Percentiles rank a stretch among this genome's conserved stretches.
phyloP scores from a whole-genome alignment of 2,329 filamentous ascomycete species.

The Botrytis medusae region DNA sequence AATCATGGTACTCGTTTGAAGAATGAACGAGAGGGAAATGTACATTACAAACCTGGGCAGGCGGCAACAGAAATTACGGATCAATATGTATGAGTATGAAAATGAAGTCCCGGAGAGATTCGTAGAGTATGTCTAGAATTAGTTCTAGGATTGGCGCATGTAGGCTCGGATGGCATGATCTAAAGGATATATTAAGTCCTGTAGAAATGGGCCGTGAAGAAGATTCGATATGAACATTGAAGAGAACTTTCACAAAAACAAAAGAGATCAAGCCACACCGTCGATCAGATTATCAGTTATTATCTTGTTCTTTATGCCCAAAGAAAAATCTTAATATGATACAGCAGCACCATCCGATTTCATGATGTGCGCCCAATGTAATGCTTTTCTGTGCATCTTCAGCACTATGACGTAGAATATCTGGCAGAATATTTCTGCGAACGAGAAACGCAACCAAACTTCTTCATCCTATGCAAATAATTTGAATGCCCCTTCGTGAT shows the following conservation, averaged over 20 bases:
- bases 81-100: constrained; percentile 1
- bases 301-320: constrained; percentile 16
- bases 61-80: not conserved
- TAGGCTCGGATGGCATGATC: not conserved
- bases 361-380: constrained; percentile 15
- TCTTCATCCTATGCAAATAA: constrained; percentile 25
- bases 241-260: not conserved
- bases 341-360: constrained; percentile 17
- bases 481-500: constrained; percentile 23
- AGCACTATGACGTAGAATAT: not conserved
- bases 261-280: not conserved
- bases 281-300: not conserved
- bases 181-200: not conserved
- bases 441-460: constrained; percentile 12
- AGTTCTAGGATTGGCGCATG: not conserved
- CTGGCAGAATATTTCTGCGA: not conserved
- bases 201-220: not conserved
- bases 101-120: not conserved
- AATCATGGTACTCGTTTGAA: not conserved
- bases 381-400: constrained; percentile 10
- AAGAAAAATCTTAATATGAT: constrained; percentile 20
- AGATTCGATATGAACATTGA: not conserved
- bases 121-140: not conserved
- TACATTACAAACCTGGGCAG: not conserved
- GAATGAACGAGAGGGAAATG: not conserved